Base-by-base conservation (phyloP, 176 grass and related monocot genomes). In the Melocanna baccifera region DNA sequence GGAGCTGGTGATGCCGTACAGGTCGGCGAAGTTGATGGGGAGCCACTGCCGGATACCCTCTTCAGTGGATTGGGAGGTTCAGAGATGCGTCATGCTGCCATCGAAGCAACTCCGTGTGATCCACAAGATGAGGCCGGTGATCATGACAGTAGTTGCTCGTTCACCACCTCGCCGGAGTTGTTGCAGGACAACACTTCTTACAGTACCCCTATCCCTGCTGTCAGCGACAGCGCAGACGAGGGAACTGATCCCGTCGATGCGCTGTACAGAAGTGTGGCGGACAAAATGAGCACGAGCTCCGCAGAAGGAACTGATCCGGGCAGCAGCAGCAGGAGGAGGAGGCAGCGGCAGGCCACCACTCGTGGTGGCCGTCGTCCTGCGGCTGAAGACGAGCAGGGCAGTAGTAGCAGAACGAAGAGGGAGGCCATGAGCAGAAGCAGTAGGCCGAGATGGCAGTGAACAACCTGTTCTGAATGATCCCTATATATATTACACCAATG, bases 391-490 rank as follows among this genome's bases (percentile, higher is more conserved):
- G n/a, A 62, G 68, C 29, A 42, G 5, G 56, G 56, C 20, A 39
- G n/a, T 55, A 12, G 78, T 9, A 26, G 46, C 19, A 56, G 63
- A 56, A 86, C 36, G 26, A 73, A 73, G 63, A 71, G 25, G 65
- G 78, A 45, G n/a, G 72, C 32, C 13, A 42, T 32, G 53, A 63
- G 77, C 69, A 76, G 19, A 30, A 75, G 30, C 48, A 34, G 48
- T 36, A 84, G 79, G 56, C 83, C 88, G 12, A 81, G 88, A 81
- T 87, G 78, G 85, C 78, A 81, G 40, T 82, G 46, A 78, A n/a
- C 23, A 22, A 55, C 57, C 37, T 37, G 37, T 37, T 26, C 57
- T 61, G 11, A 26, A 25, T 23, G 10, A 4, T 23, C 6, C 37
- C 37, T 57, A 20, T 7, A 55, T 56, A 52, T 19, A 22, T 56